Base-by-base conservation (phyloP, 768 basidiomycete species). In the Gloeopeniophorella convolvens region DNA sequence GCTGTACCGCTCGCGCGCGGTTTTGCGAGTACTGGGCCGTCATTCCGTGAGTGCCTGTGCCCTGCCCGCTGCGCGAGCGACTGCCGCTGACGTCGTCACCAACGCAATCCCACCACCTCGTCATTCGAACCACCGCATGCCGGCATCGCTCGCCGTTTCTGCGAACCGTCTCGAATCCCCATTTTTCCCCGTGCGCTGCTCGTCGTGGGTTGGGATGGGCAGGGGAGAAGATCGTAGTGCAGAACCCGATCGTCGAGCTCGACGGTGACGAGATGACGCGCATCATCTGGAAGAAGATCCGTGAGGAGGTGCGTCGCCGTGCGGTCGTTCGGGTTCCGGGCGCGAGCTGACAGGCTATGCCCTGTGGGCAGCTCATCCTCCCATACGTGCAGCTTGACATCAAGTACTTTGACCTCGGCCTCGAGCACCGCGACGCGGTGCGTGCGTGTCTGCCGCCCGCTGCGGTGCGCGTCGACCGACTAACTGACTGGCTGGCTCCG, bases 181-280 rank as follows among this genome's bases (percentile, higher is more conserved):
- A n/a, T n/a, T 18, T 39, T 20, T 23, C 11, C 27, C 20, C 32
- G 13, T 16, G 11, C 40, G 31, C 16, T 26, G 27, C 26, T 16
- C 27, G 16, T 41, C 13, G 33, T n/a, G 20, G 23, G 2, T 28
- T 16, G 32, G 9, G 5, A 23, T 23, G 26, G n/a, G n/a, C 42
- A 58, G 57, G 47, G 35, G 48, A 55, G 34, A 88, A 85, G 66
- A 94, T 96, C 62, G 76, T 75, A 24, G 92, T 93, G 42, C 72
- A 78, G 63, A 92, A 93, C 62, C 92, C 92, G 5, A 79, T 96
- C 39, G 92, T 96, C 41, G 93, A 96, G 71, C 79, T 97, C 45
- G 93, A 97, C 66, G 93, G 93, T 40, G 94, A 96, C 69, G 95
- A 99, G 72, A 98, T 98, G 95, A 99, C 95, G 28, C 77, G 95